Conservation (phyloP, 371 early-diverging fungal species). For the Thermomucor indicae-seudaticae region DNA sequence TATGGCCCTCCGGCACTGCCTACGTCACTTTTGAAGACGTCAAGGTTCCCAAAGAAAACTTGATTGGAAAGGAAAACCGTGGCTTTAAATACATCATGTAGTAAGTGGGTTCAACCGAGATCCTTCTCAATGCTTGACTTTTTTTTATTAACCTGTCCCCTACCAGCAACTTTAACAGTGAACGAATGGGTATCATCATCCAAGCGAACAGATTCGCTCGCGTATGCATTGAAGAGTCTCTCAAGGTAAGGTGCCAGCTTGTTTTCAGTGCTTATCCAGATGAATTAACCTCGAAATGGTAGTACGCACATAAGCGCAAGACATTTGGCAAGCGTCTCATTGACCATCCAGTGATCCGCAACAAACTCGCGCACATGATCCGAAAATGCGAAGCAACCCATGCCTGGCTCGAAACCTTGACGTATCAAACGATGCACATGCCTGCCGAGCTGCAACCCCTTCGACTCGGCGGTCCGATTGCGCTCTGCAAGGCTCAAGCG, state of each 20-base stretch:
- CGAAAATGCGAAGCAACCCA: slow-evolving; percentile 85
- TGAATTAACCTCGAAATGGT: too few relatives aligned
- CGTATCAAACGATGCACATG: slow-evolving; percentile 67
- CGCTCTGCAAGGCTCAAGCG: slow-evolving; percentile 80
- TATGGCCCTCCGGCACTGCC: slow-evolving; percentile 79
- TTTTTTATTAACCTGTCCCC: not conserved
- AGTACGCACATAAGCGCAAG: slow-evolving; percentile 82
- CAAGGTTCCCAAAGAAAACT: slow-evolving; percentile 75
- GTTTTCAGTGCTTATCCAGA: not conserved
- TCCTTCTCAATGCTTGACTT: too few relatives aligned
- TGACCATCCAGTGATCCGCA: slow-evolving; percentile 68
- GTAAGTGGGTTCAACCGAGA: slow-evolving; percentile 6
- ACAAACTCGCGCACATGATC: slow-evolving; percentile 75
- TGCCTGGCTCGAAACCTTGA: slow-evolving; percentile 76
- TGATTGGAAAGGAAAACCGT: slow-evolving; percentile 84
- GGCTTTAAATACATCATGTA: slow-evolving; percentile 81
- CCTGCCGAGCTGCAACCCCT: slow-evolving; percentile 63
- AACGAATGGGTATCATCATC: slow-evolving; percentile 75
- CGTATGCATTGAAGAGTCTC: slow-evolving; percentile 81
- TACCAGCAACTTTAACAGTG: slow-evolving; percentile 74
- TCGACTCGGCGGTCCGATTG: slow-evolving; percentile 84
- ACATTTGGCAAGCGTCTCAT: slow-evolving; percentile 82
- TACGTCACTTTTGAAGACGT: slow-evolving; percentile 83
- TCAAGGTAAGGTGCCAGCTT: slow-evolving; percentile 41
- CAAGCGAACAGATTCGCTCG: slow-evolving; percentile 87